phyloP scores from a whole-genome alignment of 768 basidiomycete species.

The Tricholoma matsutake region DNA sequence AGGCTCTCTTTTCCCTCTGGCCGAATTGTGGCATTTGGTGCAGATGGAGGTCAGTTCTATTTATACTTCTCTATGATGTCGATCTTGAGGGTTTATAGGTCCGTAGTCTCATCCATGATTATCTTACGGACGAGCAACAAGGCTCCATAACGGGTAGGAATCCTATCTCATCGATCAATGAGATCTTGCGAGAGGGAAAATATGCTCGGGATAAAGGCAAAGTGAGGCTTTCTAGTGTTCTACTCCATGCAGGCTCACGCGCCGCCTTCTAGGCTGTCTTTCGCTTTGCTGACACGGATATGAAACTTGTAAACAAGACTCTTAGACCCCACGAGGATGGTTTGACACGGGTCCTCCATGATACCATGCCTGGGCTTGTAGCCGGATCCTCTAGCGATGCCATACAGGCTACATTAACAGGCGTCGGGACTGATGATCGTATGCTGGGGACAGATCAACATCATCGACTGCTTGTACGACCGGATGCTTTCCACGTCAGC shows the following conservation, averaged over 20 bases:
- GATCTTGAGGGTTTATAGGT: slow-evolving; percentile 48
- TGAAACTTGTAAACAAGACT: slow-evolving; percentile 61
- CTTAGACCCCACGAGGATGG: slow-evolving; percentile 82
- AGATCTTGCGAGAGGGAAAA: slow-evolving; percentile 83
- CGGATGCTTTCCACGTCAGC: slow-evolving; percentile 93
- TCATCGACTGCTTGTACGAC: slow-evolving; percentile 81
- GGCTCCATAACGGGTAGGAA: slow-evolving; percentile 76
- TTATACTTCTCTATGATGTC: too few relatives aligned
- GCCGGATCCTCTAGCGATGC: slow-evolving; percentile 61
- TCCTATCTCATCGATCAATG: slow-evolving; percentile 91
- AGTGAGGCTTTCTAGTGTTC: slow-evolving; percentile 35
- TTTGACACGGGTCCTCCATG: slow-evolving; percentile 76
- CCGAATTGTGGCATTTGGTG: slow-evolving; percentile 85
- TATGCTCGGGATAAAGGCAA: slow-evolving; percentile 77
- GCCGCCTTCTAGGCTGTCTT: slow-evolving; percentile 64
- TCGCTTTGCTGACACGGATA: slow-evolving; percentile 88
- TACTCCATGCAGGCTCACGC: background rate
- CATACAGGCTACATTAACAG: slow-evolving; percentile 58
- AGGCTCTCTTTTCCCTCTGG: slow-evolving; percentile 73
- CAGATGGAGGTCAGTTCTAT: slow-evolving; percentile 76
- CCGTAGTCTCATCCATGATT: slow-evolving; percentile 78
- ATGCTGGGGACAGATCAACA: slow-evolving; percentile 69
- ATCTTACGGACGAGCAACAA: slow-evolving; percentile 89
- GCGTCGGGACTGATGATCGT: slow-evolving; percentile 69
- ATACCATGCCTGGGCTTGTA: slow-evolving; percentile 93